Conservation (phyloP, 345 rosid species). For the Populus pruinosa region DNA sequence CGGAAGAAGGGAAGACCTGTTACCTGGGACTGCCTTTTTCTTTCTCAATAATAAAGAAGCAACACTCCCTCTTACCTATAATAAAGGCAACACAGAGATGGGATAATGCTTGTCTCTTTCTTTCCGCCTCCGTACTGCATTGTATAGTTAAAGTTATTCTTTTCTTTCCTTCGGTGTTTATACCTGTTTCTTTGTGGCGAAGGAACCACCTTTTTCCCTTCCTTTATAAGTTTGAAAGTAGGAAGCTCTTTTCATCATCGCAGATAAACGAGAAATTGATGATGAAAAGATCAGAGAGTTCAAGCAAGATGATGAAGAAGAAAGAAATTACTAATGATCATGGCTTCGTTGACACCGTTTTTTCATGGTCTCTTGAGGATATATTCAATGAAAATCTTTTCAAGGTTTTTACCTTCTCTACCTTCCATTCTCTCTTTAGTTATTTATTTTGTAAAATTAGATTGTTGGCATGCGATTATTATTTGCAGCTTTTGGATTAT, state of each 20-base stretch:
- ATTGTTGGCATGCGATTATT: background rate
- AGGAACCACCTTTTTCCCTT: background rate
- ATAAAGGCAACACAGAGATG: background rate
- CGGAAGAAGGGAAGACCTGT: background rate
- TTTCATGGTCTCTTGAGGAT: conserved; percentile 37
- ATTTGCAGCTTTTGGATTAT: background rate
- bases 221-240: background rate
- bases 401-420: conserved; percentile 14
- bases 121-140: background rate
- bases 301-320: background rate
- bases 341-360: background rate
- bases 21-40: background rate
- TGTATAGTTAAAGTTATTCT: background rate
- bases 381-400: conserved; percentile 32
- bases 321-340: background rate
- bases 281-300: background rate
- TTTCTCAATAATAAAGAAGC: background rate
- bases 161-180: background rate
- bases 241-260: background rate
- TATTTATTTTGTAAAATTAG: no score
- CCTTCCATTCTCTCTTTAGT: background rate
- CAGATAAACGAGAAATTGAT: background rate
- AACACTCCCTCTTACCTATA: background rate
- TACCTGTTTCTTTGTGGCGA: background rate
- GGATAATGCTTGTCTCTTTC: background rate